Conservation (phyloP, 2,329 filamentous ascomycete genomes). For the Pseudocercospora macadamiae region DNA sequence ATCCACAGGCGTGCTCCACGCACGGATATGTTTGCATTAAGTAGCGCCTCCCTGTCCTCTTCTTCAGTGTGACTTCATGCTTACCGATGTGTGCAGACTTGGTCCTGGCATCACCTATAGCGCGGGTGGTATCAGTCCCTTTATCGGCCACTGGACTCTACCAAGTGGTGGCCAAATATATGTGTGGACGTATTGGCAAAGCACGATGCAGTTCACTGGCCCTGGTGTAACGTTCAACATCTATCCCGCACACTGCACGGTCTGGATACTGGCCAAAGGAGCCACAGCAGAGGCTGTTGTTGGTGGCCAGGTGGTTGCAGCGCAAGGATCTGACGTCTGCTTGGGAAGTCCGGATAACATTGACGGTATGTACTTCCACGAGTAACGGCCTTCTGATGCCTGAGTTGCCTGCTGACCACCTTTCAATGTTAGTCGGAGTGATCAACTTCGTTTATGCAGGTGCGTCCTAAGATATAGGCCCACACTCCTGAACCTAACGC, state of each 20-base stretch:
- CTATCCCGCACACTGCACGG: not conserved
- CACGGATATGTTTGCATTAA: not conserved
- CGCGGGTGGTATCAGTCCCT: not conserved
- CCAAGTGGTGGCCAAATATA: not conserved
- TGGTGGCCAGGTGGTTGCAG: too few species aligned
- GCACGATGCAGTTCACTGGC: not conserved
- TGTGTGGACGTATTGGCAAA: not conserved
- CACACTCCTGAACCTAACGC: too few species aligned
- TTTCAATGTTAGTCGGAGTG: too few species aligned
- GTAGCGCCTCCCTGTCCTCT: not conserved
- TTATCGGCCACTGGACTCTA: not conserved
- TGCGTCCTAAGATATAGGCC: too few species aligned
- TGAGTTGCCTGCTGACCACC: too few species aligned
- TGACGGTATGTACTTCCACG: not conserved
- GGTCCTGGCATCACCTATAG: not conserved
- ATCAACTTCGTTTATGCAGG: too few species aligned
- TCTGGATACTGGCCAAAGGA: not conserved
- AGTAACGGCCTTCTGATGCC: too few species aligned
- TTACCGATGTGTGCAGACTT: not conserved
- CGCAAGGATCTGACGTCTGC: not conserved
- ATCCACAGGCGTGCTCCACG: not conserved
- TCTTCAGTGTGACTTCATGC: not conserved
- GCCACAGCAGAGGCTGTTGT: not conserved
- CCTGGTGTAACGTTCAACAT: not conserved
- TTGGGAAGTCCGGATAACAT: not conserved